Evolutionary conservation across 768 basidiomycete species (phyloP).

Genomic region (Leccinum olivaceopallidum): DNA sequence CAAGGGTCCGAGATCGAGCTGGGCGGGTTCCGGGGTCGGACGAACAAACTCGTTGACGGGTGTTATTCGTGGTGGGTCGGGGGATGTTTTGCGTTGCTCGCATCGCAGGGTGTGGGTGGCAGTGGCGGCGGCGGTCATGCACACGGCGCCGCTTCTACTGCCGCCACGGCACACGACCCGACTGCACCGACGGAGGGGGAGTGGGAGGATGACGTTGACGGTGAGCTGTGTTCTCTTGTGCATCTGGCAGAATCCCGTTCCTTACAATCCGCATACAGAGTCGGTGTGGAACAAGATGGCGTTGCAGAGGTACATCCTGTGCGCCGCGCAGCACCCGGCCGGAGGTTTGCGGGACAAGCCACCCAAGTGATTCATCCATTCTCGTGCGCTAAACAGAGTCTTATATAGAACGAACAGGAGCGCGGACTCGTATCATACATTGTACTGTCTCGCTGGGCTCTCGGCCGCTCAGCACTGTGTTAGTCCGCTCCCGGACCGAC

Average conservation of each 20-base stretch:
- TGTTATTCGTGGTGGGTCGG: constrained; percentile 99
- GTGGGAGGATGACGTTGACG: constrained; percentile 80
- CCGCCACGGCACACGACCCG: background rate
- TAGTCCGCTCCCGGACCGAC: constrained; percentile 42
- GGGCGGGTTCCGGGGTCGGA: constrained; percentile 90
- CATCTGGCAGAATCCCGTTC: background rate
- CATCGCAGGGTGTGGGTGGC: constrained; percentile 49
- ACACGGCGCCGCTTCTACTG: background rate
- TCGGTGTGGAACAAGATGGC: constrained; percentile 60
- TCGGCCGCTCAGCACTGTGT: constrained; percentile 87
- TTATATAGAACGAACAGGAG: constrained; percentile 43
- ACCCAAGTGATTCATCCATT: constrained; percentile 64
- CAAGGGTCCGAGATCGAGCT: constrained; percentile 82
- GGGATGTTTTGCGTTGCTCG: constrained; percentile 78
- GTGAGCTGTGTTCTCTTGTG: constrained; percentile 35
- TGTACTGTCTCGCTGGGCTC: constrained; percentile 90
- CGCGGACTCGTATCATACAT: constrained; percentile 95
- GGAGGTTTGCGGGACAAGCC: constrained; percentile 96
- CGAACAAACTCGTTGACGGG: constrained; percentile 98
- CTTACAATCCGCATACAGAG: constrained; percentile 30
- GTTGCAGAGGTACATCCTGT: constrained; percentile 84
- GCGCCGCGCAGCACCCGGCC: constrained; percentile 80
- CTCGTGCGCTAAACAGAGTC: background rate
- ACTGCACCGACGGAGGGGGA: constrained; percentile 32
- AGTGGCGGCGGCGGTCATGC: background rate